A percentile compares a stretch with the other conserved stretches of the same genome.
These are phyloP conservation scores for Sclerotinia trifoliorum DNA, from an alignment of 2,329 filamentous ascomycete species.

Conservation along the genomic window DNA sequence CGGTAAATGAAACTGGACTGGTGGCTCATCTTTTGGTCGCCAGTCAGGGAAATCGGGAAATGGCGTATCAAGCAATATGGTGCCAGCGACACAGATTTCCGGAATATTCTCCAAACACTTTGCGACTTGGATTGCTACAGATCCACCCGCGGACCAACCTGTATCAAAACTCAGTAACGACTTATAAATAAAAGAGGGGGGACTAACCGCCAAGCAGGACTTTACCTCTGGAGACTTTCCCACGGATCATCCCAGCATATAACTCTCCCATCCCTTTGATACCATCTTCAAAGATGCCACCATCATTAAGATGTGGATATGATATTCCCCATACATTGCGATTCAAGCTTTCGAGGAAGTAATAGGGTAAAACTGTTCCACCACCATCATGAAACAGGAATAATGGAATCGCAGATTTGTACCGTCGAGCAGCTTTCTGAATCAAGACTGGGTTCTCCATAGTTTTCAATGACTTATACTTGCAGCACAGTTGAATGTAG, in stretches of 20 bases:
- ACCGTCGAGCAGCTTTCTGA: constrained; percentile 7
- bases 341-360: constrained; percentile 18
- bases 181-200: not conserved
- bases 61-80: constrained; percentile 7
- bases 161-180: not conserved
- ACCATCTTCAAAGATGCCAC: constrained; percentile 2
- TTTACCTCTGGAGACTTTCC: constrained; percentile 13
- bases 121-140: constrained; percentile 14
- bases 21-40: constrained; percentile 13
- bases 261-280: constrained; percentile 15
- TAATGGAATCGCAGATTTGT: constrained; percentile 16
- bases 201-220: constrained; percentile 16
- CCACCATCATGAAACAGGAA: constrained; percentile 19
- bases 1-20: constrained; percentile 11
- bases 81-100: constrained; percentile 13
- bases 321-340: constrained; percentile 17
- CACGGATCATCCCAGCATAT: constrained; percentile 12
- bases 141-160: constrained; percentile 19
- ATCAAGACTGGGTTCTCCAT: constrained; percentile 13
- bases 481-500: not conserved
- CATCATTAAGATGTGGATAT: constrained; percentile 17
- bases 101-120: constrained; percentile 16
- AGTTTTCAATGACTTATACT: not conserved
- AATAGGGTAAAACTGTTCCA: constrained; percentile 13
- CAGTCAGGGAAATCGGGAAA: constrained; percentile 17